Evolutionary conservation across 345 rosid genomes (phyloP), one percentile per base, ranked within the genome.

Genomic region (Corchorus olitorius): DNA sequence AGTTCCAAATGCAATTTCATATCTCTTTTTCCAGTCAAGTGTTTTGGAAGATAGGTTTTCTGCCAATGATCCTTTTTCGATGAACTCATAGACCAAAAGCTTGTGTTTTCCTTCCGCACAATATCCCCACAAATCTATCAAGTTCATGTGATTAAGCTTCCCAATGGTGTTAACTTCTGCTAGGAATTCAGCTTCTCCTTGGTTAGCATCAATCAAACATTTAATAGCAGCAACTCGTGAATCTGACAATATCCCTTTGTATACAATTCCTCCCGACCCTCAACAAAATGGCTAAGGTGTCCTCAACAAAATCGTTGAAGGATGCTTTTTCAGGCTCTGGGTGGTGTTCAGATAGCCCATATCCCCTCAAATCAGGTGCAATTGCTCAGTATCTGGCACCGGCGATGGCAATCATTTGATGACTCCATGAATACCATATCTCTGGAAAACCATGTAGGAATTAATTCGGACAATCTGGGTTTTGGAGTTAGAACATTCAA

Each of bases 381-480:
- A 86, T 75, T 56, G 88, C 83, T 12, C 83, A 55, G 68, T 71
- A 86, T 0, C 86, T 86, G 2, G 83, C 81, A 1, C 41, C 27
- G 8, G 88, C 83, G 16, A 83, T 37, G 22, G 79, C 81, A 15
- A 70, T 6, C 85, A 86, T 86, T 54, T 86, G 88, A 66, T 83
- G 80, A 53, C 88, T 75, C 88, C 86, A 86, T 20, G 88, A 71
- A 67, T 85, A 83, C 84, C 88, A 27, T 27, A 27, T 27, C 27
- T 27, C 27, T 27, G 27, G 27, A 27, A 27, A 27, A 27, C 88
- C 86, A 64, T 86, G 86, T 7, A 81, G 45, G 46, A 86, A 81
- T 60, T n/a, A n/a, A n/a, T n/a, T n/a, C n/a, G n/a, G n/a, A n/a
- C n/a, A n/a, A n/a, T n/a, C n/a, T n/a, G n/a, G n/a, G n/a, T n/a